Evolutionary conservation across 225 moss, liverwort and hornwort species (phyloP).

Genomic region (Neckera pumila): DNA sequence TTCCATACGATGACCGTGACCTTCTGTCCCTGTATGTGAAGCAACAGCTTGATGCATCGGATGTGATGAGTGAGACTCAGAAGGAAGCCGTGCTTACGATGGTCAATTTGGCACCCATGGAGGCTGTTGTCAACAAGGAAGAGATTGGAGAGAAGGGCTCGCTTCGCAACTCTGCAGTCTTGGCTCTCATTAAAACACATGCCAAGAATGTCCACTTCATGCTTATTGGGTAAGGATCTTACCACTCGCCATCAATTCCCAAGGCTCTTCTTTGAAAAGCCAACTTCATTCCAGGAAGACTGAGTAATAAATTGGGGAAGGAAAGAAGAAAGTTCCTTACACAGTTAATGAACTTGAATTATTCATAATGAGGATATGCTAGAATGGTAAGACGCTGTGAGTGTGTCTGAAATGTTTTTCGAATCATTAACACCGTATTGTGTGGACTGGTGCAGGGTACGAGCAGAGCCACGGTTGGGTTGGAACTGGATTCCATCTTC

Average conservation of each 20-base stretch:
- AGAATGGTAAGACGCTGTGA: background rate
- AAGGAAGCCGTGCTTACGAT: constrained; percentile 61
- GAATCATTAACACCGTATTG: background rate
- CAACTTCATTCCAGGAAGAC: background rate
- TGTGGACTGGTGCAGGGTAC: constrained; percentile 21
- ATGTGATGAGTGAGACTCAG: constrained; percentile 48
- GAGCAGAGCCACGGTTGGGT: constrained; percentile 79
- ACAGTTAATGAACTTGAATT: background rate
- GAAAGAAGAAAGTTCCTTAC: background rate
- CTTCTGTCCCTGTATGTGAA: constrained; percentile 58
- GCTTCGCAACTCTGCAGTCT: constrained; percentile 57
- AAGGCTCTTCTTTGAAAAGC: background rate
- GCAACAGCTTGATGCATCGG: constrained; percentile 64
- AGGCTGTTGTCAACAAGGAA: constrained; percentile 58
- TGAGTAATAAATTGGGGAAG: background rate
- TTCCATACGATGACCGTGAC: constrained; percentile 56
- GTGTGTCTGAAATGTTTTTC: background rate
- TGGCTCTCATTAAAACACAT: constrained; percentile 67
- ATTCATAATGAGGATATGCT: background rate
- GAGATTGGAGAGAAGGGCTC: constrained; percentile 68
- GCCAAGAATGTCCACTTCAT: constrained; percentile 69
- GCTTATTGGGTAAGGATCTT: constrained; percentile 45
- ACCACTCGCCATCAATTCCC: background rate
- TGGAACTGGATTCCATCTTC: constrained; percentile 59
- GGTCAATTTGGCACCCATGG: constrained; percentile 67